phyloP scores from a whole-genome alignment of 331 rosid genomes.

The Saraca asoca region DNA sequence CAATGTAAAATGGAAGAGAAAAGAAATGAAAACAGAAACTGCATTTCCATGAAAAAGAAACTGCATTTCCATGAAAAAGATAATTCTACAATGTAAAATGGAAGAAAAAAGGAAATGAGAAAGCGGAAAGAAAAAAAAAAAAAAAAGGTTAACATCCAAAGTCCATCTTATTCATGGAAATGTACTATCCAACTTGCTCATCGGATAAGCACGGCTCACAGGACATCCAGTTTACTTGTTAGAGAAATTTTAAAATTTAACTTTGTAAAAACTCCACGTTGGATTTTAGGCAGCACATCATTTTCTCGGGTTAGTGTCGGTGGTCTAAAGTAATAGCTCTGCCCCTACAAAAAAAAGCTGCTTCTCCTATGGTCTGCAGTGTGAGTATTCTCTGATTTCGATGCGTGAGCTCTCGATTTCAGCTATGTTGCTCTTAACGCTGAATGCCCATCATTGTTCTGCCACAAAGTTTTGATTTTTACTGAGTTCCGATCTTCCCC shows the following conservation, averaged over 20 bases:
- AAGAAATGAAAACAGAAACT: too few species aligned
- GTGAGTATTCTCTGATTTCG: neutral
- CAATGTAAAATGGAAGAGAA: too few species aligned
- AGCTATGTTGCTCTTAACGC: neutral
- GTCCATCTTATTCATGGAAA: too few species aligned
- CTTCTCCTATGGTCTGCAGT: neutral
- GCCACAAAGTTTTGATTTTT: slow-evolving; percentile 1
- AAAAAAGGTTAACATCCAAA: too few species aligned
- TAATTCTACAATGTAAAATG: too few species aligned
- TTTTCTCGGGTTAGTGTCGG: slow-evolving; percentile 61
- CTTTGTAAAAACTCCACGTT: slow-evolving; percentile 3
- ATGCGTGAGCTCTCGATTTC: slow-evolving; percentile 12
- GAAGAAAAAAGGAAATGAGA: too few species aligned
- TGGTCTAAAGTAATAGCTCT: slow-evolving; percentile 25
- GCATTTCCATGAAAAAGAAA: too few species aligned
- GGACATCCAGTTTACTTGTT: neutral
- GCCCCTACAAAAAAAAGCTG: neutral
- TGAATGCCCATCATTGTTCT: neutral
- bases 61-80: too few species aligned
- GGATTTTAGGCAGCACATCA: slow-evolving; percentile 47
- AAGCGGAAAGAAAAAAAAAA: too few species aligned
- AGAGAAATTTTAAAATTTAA: neutral
- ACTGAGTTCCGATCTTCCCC: slow-evolving; percentile 7
- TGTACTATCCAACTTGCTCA: too few species aligned
- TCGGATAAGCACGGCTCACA: too few species aligned